Evolutionary conservation across 495 filamentous ascomycete species (phyloP).

Genomic region (Hypoxylon trugodes): DNA sequence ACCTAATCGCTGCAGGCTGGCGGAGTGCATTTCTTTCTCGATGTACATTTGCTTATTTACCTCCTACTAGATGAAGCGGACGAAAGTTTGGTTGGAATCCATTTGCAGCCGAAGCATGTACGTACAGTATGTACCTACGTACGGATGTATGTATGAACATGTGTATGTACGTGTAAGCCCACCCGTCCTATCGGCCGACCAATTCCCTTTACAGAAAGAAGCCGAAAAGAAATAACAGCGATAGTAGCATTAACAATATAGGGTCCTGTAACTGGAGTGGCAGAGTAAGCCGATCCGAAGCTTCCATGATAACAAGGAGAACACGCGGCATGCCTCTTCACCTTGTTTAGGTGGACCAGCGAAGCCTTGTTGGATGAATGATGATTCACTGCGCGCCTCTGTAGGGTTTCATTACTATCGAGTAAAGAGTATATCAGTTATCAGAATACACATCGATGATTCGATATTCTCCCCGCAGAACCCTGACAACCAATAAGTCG

Average conservation of each 20-base stretch:
- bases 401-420: conserved; percentile 22
- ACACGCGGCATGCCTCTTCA: conserved; percentile 5
- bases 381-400: conserved; percentile 2
- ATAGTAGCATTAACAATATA: conserved; percentile 11
- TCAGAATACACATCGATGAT: conserved; percentile 37
- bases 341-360: conserved; percentile 12
- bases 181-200: conserved; percentile 8
- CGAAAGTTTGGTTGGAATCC: conserved; percentile 30
- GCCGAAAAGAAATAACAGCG: too few species aligned
- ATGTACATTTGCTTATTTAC: conserved; percentile 24
- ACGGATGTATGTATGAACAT: conserved; percentile 6
- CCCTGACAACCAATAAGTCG: conserved; percentile 16
- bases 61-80: conserved; percentile 29
- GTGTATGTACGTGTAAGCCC: conserved; percentile 22
- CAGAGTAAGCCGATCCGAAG: conserved; percentile 18
- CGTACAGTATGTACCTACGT: conserved; percentile 11
- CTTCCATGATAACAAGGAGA: conserved; percentile 22
- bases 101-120: conserved; percentile 14
- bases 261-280: conserved; percentile 1
- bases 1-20: conserved; percentile 30
- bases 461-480: conserved; percentile 25
- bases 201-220: conserved; percentile 23
- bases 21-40: conserved; percentile 5
- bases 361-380: conserved; percentile 6
- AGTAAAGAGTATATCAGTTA: conserved; percentile 33